Percentiles rank a stretch among this genome's conserved stretches.
phyloP scores from a whole-genome alignment of 1,284 basidiomycete species.

The Irpex sp. region DNA sequence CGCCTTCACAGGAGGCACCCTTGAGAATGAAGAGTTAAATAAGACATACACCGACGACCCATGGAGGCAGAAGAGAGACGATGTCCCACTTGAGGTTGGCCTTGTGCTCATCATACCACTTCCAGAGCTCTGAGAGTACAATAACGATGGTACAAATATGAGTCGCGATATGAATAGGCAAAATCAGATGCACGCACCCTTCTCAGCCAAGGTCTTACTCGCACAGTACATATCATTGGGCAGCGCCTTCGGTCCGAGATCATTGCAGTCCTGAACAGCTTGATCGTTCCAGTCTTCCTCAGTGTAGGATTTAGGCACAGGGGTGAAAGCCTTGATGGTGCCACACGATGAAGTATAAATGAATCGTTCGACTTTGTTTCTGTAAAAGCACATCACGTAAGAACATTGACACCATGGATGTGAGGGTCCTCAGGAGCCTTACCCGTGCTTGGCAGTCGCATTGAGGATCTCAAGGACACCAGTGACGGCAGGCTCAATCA shows the following conservation, averaged over 20 bases:
- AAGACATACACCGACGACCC: conserved; percentile 33
- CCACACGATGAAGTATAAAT: conserved; percentile 63
- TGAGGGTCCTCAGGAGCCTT: neutral
- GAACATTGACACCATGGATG: no score
- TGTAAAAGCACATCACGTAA: neutral
- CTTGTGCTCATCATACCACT: conserved; percentile 55
- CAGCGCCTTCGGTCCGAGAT: conserved; percentile 47
- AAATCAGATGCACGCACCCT: conserved; percentile 29
- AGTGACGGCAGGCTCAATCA: conserved; percentile 28
- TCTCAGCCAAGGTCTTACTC: conserved; percentile 72
- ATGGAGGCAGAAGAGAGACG: conserved; percentile 53
- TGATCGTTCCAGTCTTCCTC: conserved; percentile 67
- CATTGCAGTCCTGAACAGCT: conserved; percentile 45
- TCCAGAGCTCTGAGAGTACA: conserved; percentile 16
- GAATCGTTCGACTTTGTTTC: conserved; percentile 50
- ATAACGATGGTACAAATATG: neutral
- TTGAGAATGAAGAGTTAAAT: neutral
- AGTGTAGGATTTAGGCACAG: conserved; percentile 23
- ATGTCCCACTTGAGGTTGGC: conserved; percentile 47
- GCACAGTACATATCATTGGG: conserved; percentile 47
- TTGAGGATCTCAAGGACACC: conserved; percentile 27
- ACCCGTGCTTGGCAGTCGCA: conserved; percentile 25
- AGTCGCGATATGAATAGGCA: no score
- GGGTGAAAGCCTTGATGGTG: conserved; percentile 35
- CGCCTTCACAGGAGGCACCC: neutral